phyloP scores from a whole-genome alignment of 2,329 filamentous ascomycete species.

The Ascochyta rabiei region DNA sequence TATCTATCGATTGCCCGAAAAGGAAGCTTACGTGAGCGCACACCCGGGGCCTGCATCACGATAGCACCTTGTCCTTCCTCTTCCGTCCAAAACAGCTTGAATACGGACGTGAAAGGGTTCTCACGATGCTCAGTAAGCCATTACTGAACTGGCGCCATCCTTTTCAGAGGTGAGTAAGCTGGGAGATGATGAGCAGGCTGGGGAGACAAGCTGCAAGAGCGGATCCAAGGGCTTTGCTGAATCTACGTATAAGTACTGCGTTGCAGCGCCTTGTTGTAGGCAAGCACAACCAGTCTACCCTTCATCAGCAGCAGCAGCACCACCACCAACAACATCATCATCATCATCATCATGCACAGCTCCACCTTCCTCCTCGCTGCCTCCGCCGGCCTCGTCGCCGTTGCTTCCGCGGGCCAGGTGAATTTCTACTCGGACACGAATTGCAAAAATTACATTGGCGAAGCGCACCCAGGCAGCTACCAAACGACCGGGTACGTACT shows the following conservation, averaged over 20 bases:
- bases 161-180: no score
- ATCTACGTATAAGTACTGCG: no score
- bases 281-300: not conserved
- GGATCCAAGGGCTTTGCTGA: no score
- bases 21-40: not conserved
- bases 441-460: conserved; percentile 26
- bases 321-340: no score
- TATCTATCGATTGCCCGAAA: not conserved
- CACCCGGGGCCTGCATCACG: not conserved
- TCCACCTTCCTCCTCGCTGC: conserved; percentile 8
- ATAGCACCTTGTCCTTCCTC: not conserved
- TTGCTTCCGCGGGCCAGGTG: conserved; percentile 22
- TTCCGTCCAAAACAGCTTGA: not conserved
- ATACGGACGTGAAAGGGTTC: not conserved
- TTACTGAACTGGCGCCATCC: not conserved
- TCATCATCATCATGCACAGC: conserved; percentile 2
- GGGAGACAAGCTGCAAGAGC: not conserved
- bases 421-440: conserved; percentile 29
- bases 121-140: not conserved
- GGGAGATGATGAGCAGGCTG: no score
- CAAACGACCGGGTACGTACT: conserved; percentile 19
- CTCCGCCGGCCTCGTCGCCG: conserved; percentile 7
- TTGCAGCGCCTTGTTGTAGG: no score
- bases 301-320: no score
- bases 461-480: conserved; percentile 9